Evolutionary conservation across 768 basidiomycete species (phyloP).

Genomic region (Pleurotus ostreatus): DNA sequence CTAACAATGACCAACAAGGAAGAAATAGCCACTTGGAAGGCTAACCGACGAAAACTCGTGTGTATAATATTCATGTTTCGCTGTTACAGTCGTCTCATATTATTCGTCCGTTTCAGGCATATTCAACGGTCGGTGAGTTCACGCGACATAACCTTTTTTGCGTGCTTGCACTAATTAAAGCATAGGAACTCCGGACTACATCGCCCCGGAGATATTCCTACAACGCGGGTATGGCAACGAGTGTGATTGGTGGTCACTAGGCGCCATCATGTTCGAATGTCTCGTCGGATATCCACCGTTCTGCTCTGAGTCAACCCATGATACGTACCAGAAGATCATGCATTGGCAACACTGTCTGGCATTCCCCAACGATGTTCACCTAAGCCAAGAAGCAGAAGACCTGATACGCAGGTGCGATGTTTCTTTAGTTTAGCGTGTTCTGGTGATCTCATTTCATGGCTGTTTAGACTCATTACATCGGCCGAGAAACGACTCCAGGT

Average conservation of each 20-base stretch:
- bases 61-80: slow-evolving; percentile 15
- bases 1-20: slow-evolving; percentile 92
- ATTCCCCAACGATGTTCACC: slow-evolving; percentile 93
- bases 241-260: slow-evolving; percentile 99
- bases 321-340: slow-evolving; percentile 97
- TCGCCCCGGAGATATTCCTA: slow-evolving; percentile 94
- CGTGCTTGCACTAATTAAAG: background rate
- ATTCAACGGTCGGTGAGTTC: slow-evolving; percentile 81
- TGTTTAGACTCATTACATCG: slow-evolving; percentile 72
- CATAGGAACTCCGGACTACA: slow-evolving; percentile 78
- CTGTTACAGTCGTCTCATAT: slow-evolving; percentile 1
- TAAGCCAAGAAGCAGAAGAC: slow-evolving; percentile 89
- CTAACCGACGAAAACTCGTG: slow-evolving; percentile 92
- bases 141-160: background rate
- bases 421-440: background rate
- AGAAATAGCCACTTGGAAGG: slow-evolving; percentile 98
- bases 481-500: slow-evolving; percentile 73
- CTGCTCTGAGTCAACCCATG: slow-evolving; percentile 92
- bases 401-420: slow-evolving; percentile 68
- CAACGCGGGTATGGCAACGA: slow-evolving; percentile 98
- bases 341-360: slow-evolving; percentile 84
- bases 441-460: background rate
- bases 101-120: slow-evolving; percentile 54
- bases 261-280: slow-evolving; percentile 98
- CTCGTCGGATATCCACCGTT: slow-evolving; percentile 96